Evolutionary conservation across 2,329 filamentous ascomycete genomes (phyloP).

Genomic region (Akanthomyces lecanii): DNA sequence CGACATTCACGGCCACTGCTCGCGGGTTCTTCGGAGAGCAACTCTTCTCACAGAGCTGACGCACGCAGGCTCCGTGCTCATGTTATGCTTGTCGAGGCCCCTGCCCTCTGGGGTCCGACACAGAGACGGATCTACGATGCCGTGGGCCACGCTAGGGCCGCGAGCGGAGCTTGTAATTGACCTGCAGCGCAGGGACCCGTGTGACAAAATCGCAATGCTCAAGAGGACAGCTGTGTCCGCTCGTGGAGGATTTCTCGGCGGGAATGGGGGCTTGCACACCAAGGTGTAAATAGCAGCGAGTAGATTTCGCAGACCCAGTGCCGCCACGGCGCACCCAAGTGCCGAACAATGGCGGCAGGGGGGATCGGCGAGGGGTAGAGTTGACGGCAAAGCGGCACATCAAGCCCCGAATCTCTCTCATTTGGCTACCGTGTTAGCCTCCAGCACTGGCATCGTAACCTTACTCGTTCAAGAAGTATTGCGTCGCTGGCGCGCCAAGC

Average conservation of each 20-base stretch:
- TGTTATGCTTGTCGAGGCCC: background rate
- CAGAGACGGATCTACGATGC: constrained; percentile 4
- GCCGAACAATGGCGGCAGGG: background rate
- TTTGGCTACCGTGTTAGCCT: background rate
- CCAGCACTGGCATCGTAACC: too few species aligned
- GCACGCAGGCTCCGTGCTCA: background rate
- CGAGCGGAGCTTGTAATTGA: background rate
- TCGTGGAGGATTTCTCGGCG: background rate
- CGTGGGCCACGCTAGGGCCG: background rate
- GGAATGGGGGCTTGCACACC: too few species aligned
- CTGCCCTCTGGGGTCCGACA: background rate
- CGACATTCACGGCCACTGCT: background rate
- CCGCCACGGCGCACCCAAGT: background rate
- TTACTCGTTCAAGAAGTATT: background rate
- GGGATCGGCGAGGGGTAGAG: constrained; percentile 3
- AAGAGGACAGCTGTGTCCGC: background rate
- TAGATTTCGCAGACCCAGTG: background rate
- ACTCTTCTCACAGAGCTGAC: background rate
- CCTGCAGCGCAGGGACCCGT: too few species aligned
- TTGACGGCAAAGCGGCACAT: constrained; percentile 14
- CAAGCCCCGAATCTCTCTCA: background rate
- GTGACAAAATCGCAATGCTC: too few species aligned
- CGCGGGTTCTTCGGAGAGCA: background rate
- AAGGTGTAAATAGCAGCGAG: background rate
- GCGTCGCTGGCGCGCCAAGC: background rate